phyloP scores from a whole-genome alignment of 805 yeast genomes.

The Starmerella kuoi region DNA sequence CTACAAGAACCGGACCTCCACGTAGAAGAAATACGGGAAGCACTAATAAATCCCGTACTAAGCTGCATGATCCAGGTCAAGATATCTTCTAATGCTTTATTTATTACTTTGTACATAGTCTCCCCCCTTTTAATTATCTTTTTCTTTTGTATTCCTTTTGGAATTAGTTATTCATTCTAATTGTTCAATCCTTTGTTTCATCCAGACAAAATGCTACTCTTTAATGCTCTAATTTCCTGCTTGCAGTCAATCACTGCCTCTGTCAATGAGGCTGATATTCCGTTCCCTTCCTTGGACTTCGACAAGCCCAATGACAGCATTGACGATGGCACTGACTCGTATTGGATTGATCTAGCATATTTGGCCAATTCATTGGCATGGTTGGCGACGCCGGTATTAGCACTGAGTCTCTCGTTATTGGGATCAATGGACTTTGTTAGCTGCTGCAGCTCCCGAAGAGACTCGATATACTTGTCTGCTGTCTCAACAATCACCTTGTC shows the following conservation, averaged over 20 bases:
- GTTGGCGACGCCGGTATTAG: slow-evolving; percentile 2
- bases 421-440: slow-evolving; percentile 2
- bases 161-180: neutral
- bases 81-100: slow-evolving; percentile 6
- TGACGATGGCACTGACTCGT: slow-evolving; percentile 10
- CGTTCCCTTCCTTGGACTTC: neutral
- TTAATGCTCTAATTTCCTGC: slow-evolving; percentile 16
- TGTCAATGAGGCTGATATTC: neutral
- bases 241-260: slow-evolving; percentile 7
- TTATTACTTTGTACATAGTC: neutral
- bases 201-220: slow-evolving; percentile 10
- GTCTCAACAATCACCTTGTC: neutral
- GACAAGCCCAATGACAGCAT: neutral
- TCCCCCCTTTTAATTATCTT: neutral
- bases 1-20: neutral
- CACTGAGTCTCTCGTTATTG: slow-evolving; percentile 2
- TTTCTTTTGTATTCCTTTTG: neutral
- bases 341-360: slow-evolving; percentile 11
- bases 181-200: neutral
- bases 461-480: neutral
- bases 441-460: slow-evolving; percentile 5
- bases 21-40: no score
- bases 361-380: slow-evolving; percentile 15
- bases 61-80: slow-evolving; percentile 10
- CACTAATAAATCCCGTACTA: no score